Evolutionary conservation across 495 filamentous ascomycete species (phyloP), one percentile per base, ranked within the genome.

Genomic region (Amniculicola lignicola): DNA sequence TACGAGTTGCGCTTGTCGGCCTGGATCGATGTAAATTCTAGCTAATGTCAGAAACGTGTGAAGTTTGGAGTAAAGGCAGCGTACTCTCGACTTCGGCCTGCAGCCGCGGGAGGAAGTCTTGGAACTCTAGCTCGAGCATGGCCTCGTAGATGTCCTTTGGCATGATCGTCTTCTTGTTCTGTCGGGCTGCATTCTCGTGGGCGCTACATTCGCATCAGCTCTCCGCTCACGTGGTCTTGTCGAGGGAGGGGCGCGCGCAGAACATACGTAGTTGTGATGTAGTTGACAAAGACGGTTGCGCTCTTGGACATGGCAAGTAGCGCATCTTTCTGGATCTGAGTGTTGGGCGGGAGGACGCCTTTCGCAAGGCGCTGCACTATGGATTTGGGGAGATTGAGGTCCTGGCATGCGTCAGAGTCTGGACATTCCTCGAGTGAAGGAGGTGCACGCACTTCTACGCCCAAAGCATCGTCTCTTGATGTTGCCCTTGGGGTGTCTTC

Each of bases 281-380:
- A 91, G 66, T 82, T 96, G 25, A 97, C 83, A 68, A 98, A 98
- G 0, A 98, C 89, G 1, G 90, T 95, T 3, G 92, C 90, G 50
- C 87, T 86, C 75, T 97, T 96, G 57, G 86, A 87, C 69, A 98
- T 82, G 0, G 94, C 93, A 23, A 93, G 67, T 31, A 96, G 79
- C 3, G 93, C 93, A 71, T 96, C 92, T 57, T 90, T 95, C 63
- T 95, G 89, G 45, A 98, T 88, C 57, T 89, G 87, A 1, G 93
- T 96, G 66, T 96, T 95, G 4, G 91, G 81, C 0, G 93, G 93
- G n/a, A 98, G 79, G n/a, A 95, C 90, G 51, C 89, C 86, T 77
- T 97, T 97, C 2, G 92, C 93, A 4, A 98, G 82, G 19, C 93
- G 83, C 40, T 88, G 87, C 35, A 95, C 89, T 69, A 96, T 87